Evolutionary conservation across 2,329 filamentous ascomycete genomes (phyloP).

Genomic region (Penicillium rolfsii): DNA sequence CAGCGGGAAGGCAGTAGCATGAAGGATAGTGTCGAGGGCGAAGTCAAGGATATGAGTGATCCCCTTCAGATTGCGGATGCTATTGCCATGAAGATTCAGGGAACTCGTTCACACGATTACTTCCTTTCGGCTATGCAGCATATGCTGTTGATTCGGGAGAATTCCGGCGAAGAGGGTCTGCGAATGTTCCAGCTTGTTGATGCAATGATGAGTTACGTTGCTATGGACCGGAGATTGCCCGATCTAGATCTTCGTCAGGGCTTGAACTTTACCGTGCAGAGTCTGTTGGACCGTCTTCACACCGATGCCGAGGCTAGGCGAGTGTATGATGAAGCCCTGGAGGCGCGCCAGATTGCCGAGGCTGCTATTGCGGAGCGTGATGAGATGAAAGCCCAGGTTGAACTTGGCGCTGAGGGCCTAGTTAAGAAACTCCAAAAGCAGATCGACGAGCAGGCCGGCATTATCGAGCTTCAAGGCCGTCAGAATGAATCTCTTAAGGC

Average conservation of each 20-base stretch:
- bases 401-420: conserved; percentile 88
- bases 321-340: conserved; percentile 86
- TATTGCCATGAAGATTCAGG: conserved; percentile 81
- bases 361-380: conserved; percentile 95
- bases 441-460: conserved; percentile 85
- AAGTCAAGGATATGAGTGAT: conserved; percentile 89
- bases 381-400: conserved; percentile 86
- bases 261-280: conserved; percentile 96
- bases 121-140: conserved; percentile 96
- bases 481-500: conserved; percentile 87
- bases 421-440: conserved; percentile 92
- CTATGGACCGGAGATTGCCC: conserved; percentile 92
- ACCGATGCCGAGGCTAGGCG: conserved; percentile 94
- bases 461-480: conserved; percentile 85
- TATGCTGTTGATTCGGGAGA: conserved; percentile 86
- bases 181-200: conserved; percentile 98
- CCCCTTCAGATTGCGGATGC: conserved; percentile 92
- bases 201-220: conserved; percentile 98
- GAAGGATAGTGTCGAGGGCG: conserved; percentile 82
- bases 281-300: conserved; percentile 89
- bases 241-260: conserved; percentile 98
- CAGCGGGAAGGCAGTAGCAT: conserved; percentile 89
- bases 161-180: conserved; percentile 86
- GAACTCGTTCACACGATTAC: conserved; percentile 88
- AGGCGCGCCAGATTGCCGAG: conserved; percentile 90